phyloP scores from a whole-genome alignment of 345 rosid species.

The Dovyalis caffra region DNA sequence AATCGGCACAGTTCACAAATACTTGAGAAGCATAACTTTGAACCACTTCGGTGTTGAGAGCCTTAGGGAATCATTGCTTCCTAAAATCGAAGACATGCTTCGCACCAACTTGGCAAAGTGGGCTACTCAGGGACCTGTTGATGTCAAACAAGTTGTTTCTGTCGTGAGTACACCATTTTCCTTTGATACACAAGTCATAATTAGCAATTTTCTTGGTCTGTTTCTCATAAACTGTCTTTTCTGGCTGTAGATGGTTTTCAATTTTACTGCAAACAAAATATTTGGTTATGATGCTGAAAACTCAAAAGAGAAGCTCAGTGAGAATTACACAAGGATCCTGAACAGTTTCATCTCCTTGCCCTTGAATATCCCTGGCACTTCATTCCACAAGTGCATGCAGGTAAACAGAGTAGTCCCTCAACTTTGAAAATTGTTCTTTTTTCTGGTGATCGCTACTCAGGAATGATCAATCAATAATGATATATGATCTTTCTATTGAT shows the following conservation, averaged over 20 bases:
- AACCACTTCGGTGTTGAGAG: slow-evolving; percentile 22
- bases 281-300: slow-evolving; percentile 22
- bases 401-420: slow-evolving; percentile 3
- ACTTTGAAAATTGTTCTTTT: background rate
- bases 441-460: background rate
- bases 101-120: slow-evolving; percentile 5
- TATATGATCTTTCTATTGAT: background rate
- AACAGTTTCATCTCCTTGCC: slow-evolving; percentile 33
- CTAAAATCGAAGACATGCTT: slow-evolving; percentile 16
- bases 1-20: slow-evolving; percentile 7
- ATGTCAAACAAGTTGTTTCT: background rate
- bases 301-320: slow-evolving; percentile 12
- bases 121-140: background rate
- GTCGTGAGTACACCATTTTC: background rate
- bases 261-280: slow-evolving; percentile 21
- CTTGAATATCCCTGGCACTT: slow-evolving; percentile 37
- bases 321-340: slow-evolving; percentile 7
- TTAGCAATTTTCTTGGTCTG: background rate
- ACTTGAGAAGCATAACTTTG: slow-evolving; percentile 6
- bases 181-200: too few relatives aligned
- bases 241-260: slow-evolving; percentile 24
- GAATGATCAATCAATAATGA: background rate
- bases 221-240: too few relatives aligned
- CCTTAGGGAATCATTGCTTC: slow-evolving; percentile 18
- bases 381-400: slow-evolving; percentile 38